Evolutionary conservation across 495 filamentous ascomycete genomes (phyloP).

Genomic region (Neurospora sp.): DNA sequence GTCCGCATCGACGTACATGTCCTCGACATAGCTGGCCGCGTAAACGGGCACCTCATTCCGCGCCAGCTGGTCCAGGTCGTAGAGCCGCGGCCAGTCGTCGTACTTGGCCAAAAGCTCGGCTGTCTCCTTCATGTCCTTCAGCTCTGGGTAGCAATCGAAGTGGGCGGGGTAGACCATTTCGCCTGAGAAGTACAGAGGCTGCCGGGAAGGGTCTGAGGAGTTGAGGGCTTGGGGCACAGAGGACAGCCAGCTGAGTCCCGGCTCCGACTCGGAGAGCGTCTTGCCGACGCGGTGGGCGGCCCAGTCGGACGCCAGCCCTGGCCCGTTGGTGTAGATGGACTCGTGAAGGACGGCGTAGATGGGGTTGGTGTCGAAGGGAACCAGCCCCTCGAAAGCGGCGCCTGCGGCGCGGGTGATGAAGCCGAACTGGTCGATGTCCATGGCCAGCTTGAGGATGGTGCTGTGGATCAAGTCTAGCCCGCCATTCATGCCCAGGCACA

Average conservation of each 20-base stretch:
- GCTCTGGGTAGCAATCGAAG: conserved; percentile 67
- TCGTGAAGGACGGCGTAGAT: conserved; percentile 87
- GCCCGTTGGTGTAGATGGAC: conserved; percentile 60
- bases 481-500: conserved; percentile 67
- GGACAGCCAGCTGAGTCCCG: conserved; percentile 24
- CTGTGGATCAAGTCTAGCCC: conserved; percentile 61
- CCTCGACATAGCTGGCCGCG: conserved; percentile 73
- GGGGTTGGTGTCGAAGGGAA: conserved; percentile 60
- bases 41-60: conserved; percentile 84
- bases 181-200: conserved; percentile 74
- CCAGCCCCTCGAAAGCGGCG: conserved; percentile 50
- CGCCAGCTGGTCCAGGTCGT: conserved; percentile 59
- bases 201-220: neutral
- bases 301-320: conserved; percentile 37
- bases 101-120: conserved; percentile 61
- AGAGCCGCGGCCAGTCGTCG: conserved; percentile 62
- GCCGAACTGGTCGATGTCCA: conserved; percentile 63
- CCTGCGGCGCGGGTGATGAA: conserved; percentile 64
- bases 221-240: conserved; percentile 6
- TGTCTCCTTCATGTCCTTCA: conserved; percentile 50
- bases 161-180: conserved; percentile 86
- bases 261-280: conserved; percentile 22
- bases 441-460: conserved; percentile 54
- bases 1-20: conserved; percentile 89
- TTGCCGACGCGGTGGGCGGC: conserved; percentile 37